A percentile compares a stretch with the other conserved stretches of the same genome.
These are phyloP conservation scores for Silene latifolia DNA, from an alignment of 148 eudicot genomes.

Conservation along the genomic window DNA sequence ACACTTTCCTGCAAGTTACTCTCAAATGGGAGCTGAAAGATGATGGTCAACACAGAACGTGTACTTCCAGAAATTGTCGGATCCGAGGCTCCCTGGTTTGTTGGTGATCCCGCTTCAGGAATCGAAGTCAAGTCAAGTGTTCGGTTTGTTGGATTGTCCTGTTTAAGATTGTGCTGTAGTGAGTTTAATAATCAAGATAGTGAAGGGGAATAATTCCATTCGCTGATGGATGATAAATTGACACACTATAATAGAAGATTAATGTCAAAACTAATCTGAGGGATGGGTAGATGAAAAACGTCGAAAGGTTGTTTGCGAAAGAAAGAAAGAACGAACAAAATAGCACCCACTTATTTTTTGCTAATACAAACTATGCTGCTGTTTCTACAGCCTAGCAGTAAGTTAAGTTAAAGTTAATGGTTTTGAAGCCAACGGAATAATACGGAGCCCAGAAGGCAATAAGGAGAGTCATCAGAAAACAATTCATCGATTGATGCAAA, in stretches of 20 bases:
- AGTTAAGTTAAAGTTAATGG: constrained; percentile 43
- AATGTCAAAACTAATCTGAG: background rate
- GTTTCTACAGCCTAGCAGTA: no score
- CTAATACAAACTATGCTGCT: no score
- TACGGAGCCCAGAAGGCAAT: constrained; percentile 88
- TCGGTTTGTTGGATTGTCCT: constrained; percentile 45
- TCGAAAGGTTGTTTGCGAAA: background rate
- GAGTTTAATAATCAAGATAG: background rate
- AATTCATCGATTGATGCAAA: constrained; percentile 94
- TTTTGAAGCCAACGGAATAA: constrained; percentile 75
- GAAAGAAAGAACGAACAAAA: no score
- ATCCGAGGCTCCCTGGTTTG: constrained; percentile 43
- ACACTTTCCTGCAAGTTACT: constrained; percentile 63
- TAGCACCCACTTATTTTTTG: no score
- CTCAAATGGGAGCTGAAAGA: constrained; percentile 88
- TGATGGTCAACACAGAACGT: constrained; percentile 80
- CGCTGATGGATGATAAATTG: no score
- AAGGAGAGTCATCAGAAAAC: constrained; percentile 89
- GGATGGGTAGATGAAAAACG: no score
- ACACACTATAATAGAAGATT: background rate
- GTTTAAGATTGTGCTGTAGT: constrained; percentile 21
- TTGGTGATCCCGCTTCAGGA: constrained; percentile 72
- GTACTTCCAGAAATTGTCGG: constrained; percentile 33
- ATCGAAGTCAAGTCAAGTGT: constrained; percentile 81
- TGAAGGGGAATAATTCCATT: background rate